phyloP scores from a whole-genome alignment of 1,139 yeast genomes.

The Tardiomyces depauwii region DNA sequence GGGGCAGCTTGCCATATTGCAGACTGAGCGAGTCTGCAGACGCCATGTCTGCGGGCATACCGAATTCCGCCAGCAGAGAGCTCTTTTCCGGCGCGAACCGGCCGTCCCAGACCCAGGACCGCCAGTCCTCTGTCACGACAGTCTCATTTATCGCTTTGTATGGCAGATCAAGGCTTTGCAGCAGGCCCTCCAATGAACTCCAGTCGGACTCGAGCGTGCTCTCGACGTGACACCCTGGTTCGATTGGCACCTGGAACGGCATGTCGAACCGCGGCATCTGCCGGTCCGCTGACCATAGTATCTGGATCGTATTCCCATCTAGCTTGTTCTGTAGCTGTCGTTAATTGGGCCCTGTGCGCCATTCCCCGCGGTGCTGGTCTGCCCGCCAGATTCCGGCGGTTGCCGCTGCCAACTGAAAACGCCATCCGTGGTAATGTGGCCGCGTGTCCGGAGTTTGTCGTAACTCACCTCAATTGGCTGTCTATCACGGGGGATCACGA shows the following conservation, averaged over 20 bases:
- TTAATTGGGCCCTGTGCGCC: neutral
- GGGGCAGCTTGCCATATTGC: slow-evolving; percentile 15
- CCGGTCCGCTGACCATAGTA: slow-evolving; percentile 14
- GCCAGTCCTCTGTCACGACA: neutral
- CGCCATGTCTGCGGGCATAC: slow-evolving; percentile 5
- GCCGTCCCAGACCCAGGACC: neutral
- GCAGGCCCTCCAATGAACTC: slow-evolving; percentile 3
- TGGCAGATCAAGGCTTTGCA: neutral
- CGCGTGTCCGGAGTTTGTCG: too few species aligned
- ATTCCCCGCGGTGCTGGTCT: too few species aligned
- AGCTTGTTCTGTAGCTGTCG: neutral
- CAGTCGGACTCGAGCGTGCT: slow-evolving; percentile 9
- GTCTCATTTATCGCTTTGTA: neutral
- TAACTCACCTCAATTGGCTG: slow-evolving; percentile 5
- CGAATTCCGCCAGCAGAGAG: neutral
- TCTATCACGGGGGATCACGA: slow-evolving; percentile 13
- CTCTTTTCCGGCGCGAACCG: neutral
- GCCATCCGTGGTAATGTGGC: too few species aligned
- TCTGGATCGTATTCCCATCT: slow-evolving; percentile 8
- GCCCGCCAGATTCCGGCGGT: too few species aligned
- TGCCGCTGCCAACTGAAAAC: too few species aligned
- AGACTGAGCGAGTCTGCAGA: slow-evolving; percentile 16
- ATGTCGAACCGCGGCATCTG: slow-evolving; percentile 8
- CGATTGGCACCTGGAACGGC: slow-evolving; percentile 20
- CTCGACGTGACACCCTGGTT: slow-evolving; percentile 20